Evolutionary conservation across 1,139 yeast genomes (phyloP).

Genomic region (Yamadazyma membranifaciens): DNA sequence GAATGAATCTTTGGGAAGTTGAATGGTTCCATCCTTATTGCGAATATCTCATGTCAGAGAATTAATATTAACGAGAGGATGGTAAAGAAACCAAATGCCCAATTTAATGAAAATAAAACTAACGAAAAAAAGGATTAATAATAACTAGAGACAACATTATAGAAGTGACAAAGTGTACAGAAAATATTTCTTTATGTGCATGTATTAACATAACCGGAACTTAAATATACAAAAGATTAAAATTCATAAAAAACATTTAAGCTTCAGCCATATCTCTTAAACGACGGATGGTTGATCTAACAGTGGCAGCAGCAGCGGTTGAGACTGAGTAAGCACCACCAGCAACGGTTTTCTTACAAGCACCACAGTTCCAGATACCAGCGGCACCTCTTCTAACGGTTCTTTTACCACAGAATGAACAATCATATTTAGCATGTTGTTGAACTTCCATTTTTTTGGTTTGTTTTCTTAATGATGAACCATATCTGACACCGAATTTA

Average conservation of each 20-base stretch:
- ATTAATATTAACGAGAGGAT: background rate
- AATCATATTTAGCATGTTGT: constrained; percentile 98
- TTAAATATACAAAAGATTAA: constrained; percentile 17
- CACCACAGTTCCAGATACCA: constrained; percentile 98
- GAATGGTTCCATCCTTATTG: constrained; percentile 13
- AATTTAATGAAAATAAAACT: no score
- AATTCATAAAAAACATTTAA: constrained; percentile 38
- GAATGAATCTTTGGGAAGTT: constrained; percentile 72
- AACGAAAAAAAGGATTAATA: no score
- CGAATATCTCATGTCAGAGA: background rate
- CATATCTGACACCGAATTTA: constrained; percentile 99
- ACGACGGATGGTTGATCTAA: constrained; percentile 99
- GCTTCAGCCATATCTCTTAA: constrained; percentile 99
- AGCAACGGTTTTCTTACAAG: constrained; percentile 96
- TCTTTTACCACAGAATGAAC: constrained; percentile 99
- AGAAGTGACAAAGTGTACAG: background rate
- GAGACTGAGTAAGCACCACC: constrained; percentile 99
- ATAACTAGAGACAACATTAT: no score
- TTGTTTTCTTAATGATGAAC: constrained; percentile 99
- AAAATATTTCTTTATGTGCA: constrained; percentile 7
- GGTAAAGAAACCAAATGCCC: no score
- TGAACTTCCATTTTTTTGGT: constrained; percentile 99
- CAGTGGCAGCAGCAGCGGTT: constrained; percentile 99
- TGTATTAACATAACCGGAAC: constrained; percentile 15
- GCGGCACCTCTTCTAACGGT: constrained; percentile 96